Conservation (phyloP, 306 rosid species). For the Lupinus albus region DNA sequence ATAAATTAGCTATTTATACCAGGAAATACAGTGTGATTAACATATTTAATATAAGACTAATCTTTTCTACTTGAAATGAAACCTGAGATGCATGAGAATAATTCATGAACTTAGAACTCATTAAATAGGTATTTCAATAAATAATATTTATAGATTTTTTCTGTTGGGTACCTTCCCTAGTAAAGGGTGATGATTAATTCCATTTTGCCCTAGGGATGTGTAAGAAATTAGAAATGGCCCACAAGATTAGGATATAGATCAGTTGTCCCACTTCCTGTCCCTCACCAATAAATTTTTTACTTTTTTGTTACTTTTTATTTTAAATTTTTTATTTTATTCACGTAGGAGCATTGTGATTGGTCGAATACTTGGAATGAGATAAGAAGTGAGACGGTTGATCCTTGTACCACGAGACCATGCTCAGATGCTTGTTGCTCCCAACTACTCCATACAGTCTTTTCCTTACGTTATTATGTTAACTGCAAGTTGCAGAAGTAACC, state of each 20-base stretch:
- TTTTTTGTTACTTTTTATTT: no score
- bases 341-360: no score
- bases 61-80: conserved; percentile 7
- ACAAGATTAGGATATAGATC: no score
- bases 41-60: not conserved
- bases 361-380: no score
- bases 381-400: no score
- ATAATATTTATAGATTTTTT: conserved; percentile 20
- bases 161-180: not conserved
- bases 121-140: not conserved
- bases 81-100: not conserved
- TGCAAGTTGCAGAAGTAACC: conserved; percentile 28
- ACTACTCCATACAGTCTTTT: conserved; percentile 16
- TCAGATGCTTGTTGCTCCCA: conserved; percentile 25
- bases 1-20: no score
- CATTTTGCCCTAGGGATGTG: conserved; percentile 1
- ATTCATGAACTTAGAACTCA: not conserved
- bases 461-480: conserved; percentile 20
- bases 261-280: no score
- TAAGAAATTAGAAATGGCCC: conserved; percentile 18
- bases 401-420: no score
- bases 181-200: conserved; percentile 29
- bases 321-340: no score
- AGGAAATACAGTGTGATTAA: no score
- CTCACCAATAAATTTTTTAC: no score